Evolutionary conservation across 768 basidiomycete species (phyloP).

Genomic region (Lentinula raphanica): DNA sequence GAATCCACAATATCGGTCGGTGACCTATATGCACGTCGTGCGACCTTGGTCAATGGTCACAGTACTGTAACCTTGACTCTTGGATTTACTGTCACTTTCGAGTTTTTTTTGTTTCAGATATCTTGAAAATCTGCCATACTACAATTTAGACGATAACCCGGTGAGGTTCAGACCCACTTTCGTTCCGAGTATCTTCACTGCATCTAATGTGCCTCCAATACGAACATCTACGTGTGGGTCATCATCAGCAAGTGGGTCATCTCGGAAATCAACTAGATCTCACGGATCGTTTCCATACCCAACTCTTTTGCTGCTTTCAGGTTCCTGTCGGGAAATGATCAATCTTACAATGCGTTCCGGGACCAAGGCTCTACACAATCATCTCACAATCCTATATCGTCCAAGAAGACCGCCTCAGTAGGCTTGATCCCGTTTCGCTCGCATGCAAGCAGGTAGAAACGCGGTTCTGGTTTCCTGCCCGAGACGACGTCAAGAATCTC

Average conservation of each 20-base stretch:
- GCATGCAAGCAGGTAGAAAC: constrained; percentile 70
- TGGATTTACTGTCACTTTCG: too few species aligned
- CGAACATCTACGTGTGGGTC: constrained; percentile 66
- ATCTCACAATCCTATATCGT: constrained; percentile 75
- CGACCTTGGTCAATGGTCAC: too few species aligned
- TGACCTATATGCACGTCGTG: too few species aligned
- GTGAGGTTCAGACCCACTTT: too few species aligned
- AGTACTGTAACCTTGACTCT: too few species aligned
- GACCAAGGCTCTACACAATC: background rate
- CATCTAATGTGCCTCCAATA: constrained; percentile 57
- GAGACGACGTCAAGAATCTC: background rate
- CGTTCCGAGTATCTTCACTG: constrained; percentile 59
- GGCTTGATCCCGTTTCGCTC: constrained; percentile 67
- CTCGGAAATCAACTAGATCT: constrained; percentile 24
- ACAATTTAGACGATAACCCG: constrained; percentile 8
- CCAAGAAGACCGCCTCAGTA: constrained; percentile 67
- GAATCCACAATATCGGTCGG: too few species aligned
- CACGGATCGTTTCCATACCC: constrained; percentile 82
- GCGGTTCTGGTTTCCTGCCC: constrained; percentile 68
- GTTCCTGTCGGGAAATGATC: constrained; percentile 48
- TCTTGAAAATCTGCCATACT: too few species aligned
- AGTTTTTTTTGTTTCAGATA: too few species aligned
- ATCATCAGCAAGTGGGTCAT: constrained; percentile 7
- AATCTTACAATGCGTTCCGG: background rate
- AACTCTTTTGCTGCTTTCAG: constrained; percentile 64